These are phyloP conservation scores for Thelonectria blattea DNA, from an alignment of 2,329 filamentous ascomycete genomes.

Conservation along the genomic window DNA sequence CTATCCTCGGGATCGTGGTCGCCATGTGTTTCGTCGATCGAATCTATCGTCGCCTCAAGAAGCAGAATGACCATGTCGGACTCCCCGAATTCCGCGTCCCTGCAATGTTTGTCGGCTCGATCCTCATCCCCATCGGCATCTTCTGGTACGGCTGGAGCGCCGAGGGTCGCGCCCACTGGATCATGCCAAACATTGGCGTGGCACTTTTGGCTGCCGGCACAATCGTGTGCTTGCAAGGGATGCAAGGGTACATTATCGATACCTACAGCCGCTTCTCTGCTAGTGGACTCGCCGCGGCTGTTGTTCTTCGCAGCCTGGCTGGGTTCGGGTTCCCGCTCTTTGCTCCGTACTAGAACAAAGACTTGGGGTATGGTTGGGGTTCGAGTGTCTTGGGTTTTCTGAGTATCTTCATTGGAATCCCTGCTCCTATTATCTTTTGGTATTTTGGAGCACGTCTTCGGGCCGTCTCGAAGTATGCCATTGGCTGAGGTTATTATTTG, in stretches of 20 bases:
- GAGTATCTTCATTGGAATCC: constrained; percentile 52
- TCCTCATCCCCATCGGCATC: constrained; percentile 64
- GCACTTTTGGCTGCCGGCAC: constrained; percentile 68
- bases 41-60: constrained; percentile 22
- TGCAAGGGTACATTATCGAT: constrained; percentile 73
- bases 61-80: constrained; percentile 10
- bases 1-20: constrained; percentile 57
- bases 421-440: constrained; percentile 70
- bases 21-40: constrained; percentile 43
- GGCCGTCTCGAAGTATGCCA: constrained; percentile 7
- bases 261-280: constrained; percentile 70
- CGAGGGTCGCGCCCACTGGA: constrained; percentile 61
- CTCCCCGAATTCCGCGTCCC: constrained; percentile 34
- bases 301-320: constrained; percentile 68
- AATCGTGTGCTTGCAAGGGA: constrained; percentile 68
- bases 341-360: constrained; percentile 64
- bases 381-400: constrained; percentile 62
- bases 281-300: constrained; percentile 69
- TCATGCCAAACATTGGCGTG: constrained; percentile 66
- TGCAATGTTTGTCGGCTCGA: constrained; percentile 27
- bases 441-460: constrained; percentile 40
- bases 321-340: constrained; percentile 69
- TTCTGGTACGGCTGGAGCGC: constrained; percentile 75
- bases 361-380: constrained; percentile 63
- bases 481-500: neutral